phyloP scores from a whole-genome alignment of 768 basidiomycete species.

The Tulasnella sp. region DNA sequence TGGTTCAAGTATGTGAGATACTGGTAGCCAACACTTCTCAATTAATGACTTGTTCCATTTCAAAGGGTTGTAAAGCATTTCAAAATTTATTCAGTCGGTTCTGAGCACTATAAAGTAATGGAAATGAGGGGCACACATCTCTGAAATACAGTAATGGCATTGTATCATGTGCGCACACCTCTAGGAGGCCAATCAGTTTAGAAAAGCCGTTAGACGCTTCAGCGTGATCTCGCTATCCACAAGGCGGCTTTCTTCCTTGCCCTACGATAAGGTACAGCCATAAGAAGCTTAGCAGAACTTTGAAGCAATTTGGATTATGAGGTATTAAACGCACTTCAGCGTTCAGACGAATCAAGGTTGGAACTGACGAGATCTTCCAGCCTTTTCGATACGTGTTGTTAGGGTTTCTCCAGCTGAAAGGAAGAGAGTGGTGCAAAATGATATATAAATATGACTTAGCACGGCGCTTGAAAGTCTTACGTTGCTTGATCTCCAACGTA shows the following conservation, averaged over 20 bases:
- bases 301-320: background rate
- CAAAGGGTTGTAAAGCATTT: too few relatives aligned
- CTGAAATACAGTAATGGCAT: too few relatives aligned
- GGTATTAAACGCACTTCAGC: background rate
- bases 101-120: too few relatives aligned
- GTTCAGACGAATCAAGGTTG: conserved; percentile 6
- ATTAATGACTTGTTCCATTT: too few relatives aligned
- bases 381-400: conserved; percentile 11
- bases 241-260: conserved; percentile 5
- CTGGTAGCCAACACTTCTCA: too few relatives aligned
- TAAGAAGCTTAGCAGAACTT: background rate
- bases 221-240: conserved; percentile 7
- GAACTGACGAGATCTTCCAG: conserved; percentile 8
- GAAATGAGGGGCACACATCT: too few relatives aligned
- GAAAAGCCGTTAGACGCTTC: background rate
- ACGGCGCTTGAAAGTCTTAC: background rate
- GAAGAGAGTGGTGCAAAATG: background rate
- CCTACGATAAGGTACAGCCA: background rate
- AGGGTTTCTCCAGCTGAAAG: conserved; percentile 7
- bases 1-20: too few relatives aligned
- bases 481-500: conserved; percentile 9
- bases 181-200: too few relatives aligned
- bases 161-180: too few relatives aligned
- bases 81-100: too few relatives aligned
- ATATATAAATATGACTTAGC: background rate